Base-by-base conservation (phyloP, 2,329 filamentous ascomycete species). In the Neurospora sp. region DNA sequence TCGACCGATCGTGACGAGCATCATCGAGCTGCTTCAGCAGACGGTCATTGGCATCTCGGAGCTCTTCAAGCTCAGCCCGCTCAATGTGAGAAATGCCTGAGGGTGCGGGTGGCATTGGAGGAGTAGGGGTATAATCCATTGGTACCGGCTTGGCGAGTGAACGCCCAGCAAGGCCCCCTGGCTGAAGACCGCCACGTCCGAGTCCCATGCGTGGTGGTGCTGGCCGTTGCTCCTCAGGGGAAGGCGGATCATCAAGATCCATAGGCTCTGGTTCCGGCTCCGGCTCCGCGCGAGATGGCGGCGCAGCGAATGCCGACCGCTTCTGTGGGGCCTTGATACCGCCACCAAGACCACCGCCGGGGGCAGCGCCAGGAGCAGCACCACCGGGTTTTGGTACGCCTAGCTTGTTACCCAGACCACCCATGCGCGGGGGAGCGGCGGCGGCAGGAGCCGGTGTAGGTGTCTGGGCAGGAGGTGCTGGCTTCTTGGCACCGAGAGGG, bases 61-160 rank as follows among this genome's bases (percentile, higher is more conserved):
- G 86, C 77, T 97, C 94, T 73, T 97, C 93, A 1, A 99, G 84
- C 79, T 99, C 95, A n/a, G 93, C 92, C 62, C 92, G 89, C 78
- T 99, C 96, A n/a, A 92, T 85, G 9, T 91, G 86, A 23, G 90
- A 87, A 67, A 97, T 84, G 0, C 91, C 91, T 46, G 87, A 89
- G 4, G 85, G 81, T 10, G 86, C 85, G 2, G 89, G 82, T 0
- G 90, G 86, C 1, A 89, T 88, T 42, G 84, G 81, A 1, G 86
- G 83, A 6, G 83, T 81, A 11, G 83, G 80, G 28, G 84, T 80
- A 5, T 82, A 79, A 1, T 85, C 79, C 2, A 86, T 81, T 15
- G 86, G 83, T 17, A 83, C 79, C 46, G 93, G 92, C 78, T 96
- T 96, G 15, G 91, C 90, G 13, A 99, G 85, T 0, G 96, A 94